A percentile compares a stretch with the other conserved stretches of the same genome.
Conservation (phyloP, 805 yeast genomes). For the Candida oleophila region DNA sequence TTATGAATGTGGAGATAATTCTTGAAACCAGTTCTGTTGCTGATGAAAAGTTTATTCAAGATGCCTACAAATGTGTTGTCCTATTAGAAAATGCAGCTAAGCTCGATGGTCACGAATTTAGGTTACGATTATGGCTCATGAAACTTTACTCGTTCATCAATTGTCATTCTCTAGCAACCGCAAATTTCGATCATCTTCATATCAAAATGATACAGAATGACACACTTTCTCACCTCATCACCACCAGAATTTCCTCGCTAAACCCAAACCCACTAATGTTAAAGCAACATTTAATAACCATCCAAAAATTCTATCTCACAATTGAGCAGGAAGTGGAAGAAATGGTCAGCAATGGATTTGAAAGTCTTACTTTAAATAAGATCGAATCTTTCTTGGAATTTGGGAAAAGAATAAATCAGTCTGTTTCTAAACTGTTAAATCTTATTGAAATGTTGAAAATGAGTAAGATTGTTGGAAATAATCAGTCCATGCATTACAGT, state of each 20-base stretch:
- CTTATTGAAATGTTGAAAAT: slow-evolving; percentile 33
- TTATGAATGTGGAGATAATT: slow-evolving; percentile 43
- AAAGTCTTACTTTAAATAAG: slow-evolving; percentile 62
- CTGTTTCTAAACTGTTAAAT: slow-evolving; percentile 45
- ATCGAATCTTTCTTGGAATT: slow-evolving; percentile 65
- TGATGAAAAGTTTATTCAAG: slow-evolving; percentile 17
- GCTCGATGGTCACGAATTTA: slow-evolving; percentile 71
- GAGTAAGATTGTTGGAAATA: slow-evolving; percentile 15
- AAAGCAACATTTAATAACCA: slow-evolving; percentile 27
- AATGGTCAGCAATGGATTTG: slow-evolving; percentile 53
- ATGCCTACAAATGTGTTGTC: slow-evolving; percentile 40
- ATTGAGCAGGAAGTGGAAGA: slow-evolving; percentile 51
- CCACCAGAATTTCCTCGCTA: slow-evolving; percentile 45
- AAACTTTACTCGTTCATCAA: slow-evolving; percentile 62
- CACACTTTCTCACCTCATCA: slow-evolving; percentile 52
- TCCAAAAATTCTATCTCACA: slow-evolving; percentile 52
- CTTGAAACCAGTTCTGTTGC: slow-evolving; percentile 10
- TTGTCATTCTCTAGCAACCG: slow-evolving; percentile 46
- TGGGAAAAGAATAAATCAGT: slow-evolving; percentile 48
- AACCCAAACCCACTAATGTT: slow-evolving; percentile 44
- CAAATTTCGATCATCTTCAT: slow-evolving; percentile 53
- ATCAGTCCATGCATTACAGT: slow-evolving; percentile 11
- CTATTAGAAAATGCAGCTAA: slow-evolving; percentile 56
- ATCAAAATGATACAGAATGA: slow-evolving; percentile 79
- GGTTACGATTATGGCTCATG: slow-evolving; percentile 68